Percentiles rank a stretch among this genome's conserved stretches.
phyloP scores from a whole-genome alignment of 2,329 filamentous ascomycete species.

The Gnomoniopsis smithogilvyi region DNA sequence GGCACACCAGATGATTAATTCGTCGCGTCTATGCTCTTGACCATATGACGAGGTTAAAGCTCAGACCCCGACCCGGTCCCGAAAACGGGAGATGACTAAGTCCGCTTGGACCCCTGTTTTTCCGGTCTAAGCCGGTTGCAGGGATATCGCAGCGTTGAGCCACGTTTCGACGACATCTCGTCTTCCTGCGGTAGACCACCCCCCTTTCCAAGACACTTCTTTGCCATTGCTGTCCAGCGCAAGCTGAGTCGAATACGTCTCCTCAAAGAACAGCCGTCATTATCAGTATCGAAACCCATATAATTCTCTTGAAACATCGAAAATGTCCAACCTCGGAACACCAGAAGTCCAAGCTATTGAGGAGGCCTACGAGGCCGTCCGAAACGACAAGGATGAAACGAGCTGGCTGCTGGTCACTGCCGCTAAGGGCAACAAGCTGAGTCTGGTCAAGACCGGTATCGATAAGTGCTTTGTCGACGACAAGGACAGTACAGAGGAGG shows the following conservation, averaged over 20 bases:
- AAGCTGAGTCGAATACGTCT: not conserved
- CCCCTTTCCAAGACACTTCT: not conserved
- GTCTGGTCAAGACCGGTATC: constrained; percentile 53
- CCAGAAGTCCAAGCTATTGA: constrained; percentile 48
- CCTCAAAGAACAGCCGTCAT: not conserved
- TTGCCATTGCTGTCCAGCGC: not conserved
- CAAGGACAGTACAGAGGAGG: constrained; percentile 62
- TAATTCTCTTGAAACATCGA: not conserved
- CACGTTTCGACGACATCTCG: constrained; percentile 5
- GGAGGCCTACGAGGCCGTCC: constrained; percentile 64
- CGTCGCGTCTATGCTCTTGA: not conserved
- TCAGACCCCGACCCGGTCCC: not conserved
- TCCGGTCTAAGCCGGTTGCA: not conserved
- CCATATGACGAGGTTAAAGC: not conserved
- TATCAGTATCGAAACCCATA: not conserved
- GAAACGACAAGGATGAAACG: constrained; percentile 61
- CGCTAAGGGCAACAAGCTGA: constrained; percentile 53
- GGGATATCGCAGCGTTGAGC: not conserved
- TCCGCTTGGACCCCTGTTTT: not conserved
- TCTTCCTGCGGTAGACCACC: not conserved
- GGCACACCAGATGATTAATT: not conserved
- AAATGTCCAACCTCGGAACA: constrained; percentile 54
- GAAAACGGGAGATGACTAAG: not conserved
- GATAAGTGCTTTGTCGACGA: constrained; percentile 58
- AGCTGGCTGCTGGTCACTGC: constrained; percentile 66